Base-by-base conservation (phyloP, 2,329 filamentous ascomycete genomes). In the Colletotrichum endophyticum region DNA sequence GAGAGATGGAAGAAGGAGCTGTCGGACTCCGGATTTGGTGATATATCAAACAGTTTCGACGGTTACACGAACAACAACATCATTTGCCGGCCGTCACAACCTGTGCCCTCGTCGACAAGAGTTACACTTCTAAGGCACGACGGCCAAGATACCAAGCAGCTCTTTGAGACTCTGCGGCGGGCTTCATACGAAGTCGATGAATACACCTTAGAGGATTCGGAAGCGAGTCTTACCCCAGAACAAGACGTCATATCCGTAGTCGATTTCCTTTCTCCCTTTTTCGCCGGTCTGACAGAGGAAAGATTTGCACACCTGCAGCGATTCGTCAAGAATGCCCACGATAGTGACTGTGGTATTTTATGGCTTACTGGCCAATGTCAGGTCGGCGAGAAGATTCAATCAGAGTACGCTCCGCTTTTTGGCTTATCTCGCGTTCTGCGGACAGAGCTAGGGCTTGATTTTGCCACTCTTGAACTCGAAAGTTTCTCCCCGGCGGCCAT, bases 1-100 rank as follows among this genome's bases (percentile, higher is more conserved):
- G 63, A 68, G 4, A 36, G 64, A 27, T 85, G 84, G 84, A 72
- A 81, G 8, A 19, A 36, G 5, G 80, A 83, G 15, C 77, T 85
- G 3, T 77, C 73, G 16, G 53, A 49, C 2, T 79, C 81, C 3
- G 82, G 82, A 0, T 84, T 84, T 66, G 44, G 53, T 2, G 80
- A 81, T 12, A 34, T 67, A n/a, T 15, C 49, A 19, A 62, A 64
- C 8, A 57, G 34, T 9, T 66, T 34, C n/a, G 68, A 75, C 22
- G 63, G 63, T 13, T 67, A 75, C n/a, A 75, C 61, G 22, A 67
- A 64, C 63, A 75, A 66, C 34, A 72, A 61, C 53, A 68, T 75
- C 12, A 15, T 73, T 27, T 69, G 34, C 44, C 28, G 62, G 49
- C 66, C 72, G 4, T 67, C 49, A 19, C 30, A 19, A 12, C 8